phyloP scores from a whole-genome alignment of 2,329 filamentous ascomycete species.

The Alternaria sp. region DNA sequence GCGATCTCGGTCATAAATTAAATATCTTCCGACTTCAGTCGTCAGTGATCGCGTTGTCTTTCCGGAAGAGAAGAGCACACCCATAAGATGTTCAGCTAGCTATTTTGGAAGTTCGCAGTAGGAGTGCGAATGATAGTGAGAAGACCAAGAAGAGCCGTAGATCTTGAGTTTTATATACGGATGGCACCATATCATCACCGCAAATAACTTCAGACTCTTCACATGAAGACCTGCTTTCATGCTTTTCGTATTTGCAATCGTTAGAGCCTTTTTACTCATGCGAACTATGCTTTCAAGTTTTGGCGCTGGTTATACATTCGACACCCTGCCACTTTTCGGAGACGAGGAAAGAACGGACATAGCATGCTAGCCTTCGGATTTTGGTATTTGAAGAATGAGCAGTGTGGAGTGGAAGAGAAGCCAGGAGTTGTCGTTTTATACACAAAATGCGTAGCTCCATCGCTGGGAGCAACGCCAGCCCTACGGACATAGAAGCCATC shows the following conservation, averaged over 20 bases:
- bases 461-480: no score
- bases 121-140: background rate
- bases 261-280: no score
- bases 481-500: no score
- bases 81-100: fast-evolving
- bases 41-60: background rate
- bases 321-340: no score
- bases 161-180: background rate
- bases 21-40: no score
- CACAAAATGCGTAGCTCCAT: background rate
- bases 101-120: background rate
- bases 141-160: background rate
- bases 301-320: fast-evolving
- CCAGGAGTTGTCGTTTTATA: background rate
- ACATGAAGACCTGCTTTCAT: fast-evolving
- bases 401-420: background rate
- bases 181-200: background rate
- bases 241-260: background rate
- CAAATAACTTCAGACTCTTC: fast-evolving
- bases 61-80: background rate
- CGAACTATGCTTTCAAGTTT: no score
- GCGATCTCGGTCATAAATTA: background rate
- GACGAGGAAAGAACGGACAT: no score
- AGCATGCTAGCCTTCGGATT: no score
- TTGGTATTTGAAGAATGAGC: no score